Percentiles rank a stretch among this genome's conserved stretches.
Conservation (phyloP, 1,284 basidiomycete genomes). For the Xerocomus minutiporus region DNA sequence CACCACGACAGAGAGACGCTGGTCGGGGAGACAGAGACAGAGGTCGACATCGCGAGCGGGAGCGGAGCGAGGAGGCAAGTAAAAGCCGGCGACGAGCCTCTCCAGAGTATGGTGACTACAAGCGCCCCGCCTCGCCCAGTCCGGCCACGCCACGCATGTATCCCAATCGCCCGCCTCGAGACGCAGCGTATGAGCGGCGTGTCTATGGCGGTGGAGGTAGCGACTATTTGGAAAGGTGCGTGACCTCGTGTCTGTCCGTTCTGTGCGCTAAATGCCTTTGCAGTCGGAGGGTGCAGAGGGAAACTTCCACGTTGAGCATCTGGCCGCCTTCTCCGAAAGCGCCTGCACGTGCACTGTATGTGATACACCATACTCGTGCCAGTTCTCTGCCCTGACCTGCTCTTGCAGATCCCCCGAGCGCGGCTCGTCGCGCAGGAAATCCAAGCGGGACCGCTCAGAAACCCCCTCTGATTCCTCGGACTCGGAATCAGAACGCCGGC, state of each 20-base stretch:
- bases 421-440: conserved; percentile 51
- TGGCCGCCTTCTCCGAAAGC: conserved; percentile 86
- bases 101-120: conserved; percentile 34
- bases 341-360: conserved; percentile 55
- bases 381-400: conserved; percentile 1
- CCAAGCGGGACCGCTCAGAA: conserved; percentile 51
- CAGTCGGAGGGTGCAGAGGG: conserved; percentile 76
- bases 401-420: conserved; percentile 48
- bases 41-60: conserved; percentile 7
- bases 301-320: conserved; percentile 57
- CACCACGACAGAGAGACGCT: conserved; percentile 12
- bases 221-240: conserved; percentile 41
- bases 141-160: conserved; percentile 39
- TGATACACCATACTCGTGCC: conserved; percentile 10
- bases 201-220: conserved; percentile 25
- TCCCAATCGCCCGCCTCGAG: conserved; percentile 25
- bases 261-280: conserved; percentile 2
- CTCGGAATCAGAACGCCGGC: conserved; percentile 61
- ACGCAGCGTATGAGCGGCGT: conserved; percentile 19
- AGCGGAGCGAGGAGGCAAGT: conserved; percentile 8
- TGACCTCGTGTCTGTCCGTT: background rate
- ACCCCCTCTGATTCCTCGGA: conserved; percentile 51
- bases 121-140: conserved; percentile 17
- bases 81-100: conserved; percentile 17
- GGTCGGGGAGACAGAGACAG: conserved; percentile 5